Conservation (phyloP, 2,329 filamentous ascomycete genomes). For the Stagonosporopsis cucurbitacearum region DNA sequence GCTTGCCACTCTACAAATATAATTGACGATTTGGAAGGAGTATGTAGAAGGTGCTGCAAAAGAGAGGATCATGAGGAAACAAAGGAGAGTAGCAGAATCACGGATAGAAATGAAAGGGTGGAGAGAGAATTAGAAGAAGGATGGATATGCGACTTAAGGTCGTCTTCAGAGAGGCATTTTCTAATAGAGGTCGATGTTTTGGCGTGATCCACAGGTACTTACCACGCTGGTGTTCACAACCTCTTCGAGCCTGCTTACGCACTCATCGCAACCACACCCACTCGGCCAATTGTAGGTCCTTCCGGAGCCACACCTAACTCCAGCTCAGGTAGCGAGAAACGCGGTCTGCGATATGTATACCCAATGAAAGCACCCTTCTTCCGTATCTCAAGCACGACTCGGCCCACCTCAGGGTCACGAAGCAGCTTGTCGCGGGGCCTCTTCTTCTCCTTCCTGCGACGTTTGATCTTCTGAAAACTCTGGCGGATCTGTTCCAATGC, state of each 20-base stretch:
- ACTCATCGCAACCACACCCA: slow-evolving; percentile 18
- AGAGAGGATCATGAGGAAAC: too few relatives aligned
- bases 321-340: slow-evolving; percentile 39
- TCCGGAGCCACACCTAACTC: slow-evolving; percentile 26
- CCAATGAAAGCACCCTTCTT: slow-evolving; percentile 86
- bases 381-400: slow-evolving; percentile 76
- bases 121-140: too few relatives aligned
- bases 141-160: too few relatives aligned
- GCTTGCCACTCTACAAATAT: too few relatives aligned
- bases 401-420: slow-evolving; percentile 71
- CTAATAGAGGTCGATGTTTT: background rate
- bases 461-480: slow-evolving; percentile 39
- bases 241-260: slow-evolving; percentile 7
- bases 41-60: too few relatives aligned
- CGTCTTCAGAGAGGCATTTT: background rate
- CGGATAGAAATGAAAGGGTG: too few relatives aligned
- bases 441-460: slow-evolving; percentile 72
- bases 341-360: slow-evolving; percentile 77
- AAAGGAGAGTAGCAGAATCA: too few relatives aligned
- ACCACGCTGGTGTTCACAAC: background rate
- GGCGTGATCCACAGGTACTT: background rate
- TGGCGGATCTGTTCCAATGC: slow-evolving; percentile 12
- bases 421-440: slow-evolving; percentile 84
- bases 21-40: too few relatives aligned
- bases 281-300: slow-evolving; percentile 1